Evolutionary conservation across 108 stramenopile species (phyloP).

Genomic region (Epithemia pelagica): DNA sequence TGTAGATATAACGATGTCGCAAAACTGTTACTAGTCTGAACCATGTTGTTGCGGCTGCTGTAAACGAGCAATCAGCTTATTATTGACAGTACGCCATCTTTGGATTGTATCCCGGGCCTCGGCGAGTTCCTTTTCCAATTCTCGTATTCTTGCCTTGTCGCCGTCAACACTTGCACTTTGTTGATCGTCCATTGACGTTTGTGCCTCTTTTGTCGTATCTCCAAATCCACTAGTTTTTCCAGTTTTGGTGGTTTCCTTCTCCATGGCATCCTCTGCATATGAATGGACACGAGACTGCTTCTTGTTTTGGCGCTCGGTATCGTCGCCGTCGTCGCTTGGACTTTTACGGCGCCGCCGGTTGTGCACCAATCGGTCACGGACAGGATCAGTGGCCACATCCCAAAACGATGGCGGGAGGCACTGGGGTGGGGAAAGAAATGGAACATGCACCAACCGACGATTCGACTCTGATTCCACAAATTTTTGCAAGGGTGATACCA

Average conservation of each 20-base stretch:
- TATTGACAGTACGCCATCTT: constrained; percentile 70
- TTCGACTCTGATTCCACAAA: constrained; percentile 1
- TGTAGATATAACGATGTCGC: not conserved
- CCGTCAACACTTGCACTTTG: not conserved
- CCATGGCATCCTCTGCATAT: no score
- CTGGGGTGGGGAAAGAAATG: constrained; percentile 17
- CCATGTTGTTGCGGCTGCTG: constrained; percentile 7
- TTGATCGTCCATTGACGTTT: not conserved
- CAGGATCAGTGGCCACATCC: not conserved
- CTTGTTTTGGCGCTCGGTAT: not conserved
- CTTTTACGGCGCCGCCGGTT: not conserved
- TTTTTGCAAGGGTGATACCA: constrained; percentile 32
- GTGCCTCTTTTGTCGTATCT: not conserved
- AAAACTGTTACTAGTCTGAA: no score
- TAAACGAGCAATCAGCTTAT: constrained; percentile 49
- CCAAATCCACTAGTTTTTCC: not conserved
- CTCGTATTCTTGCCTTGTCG: constrained; percentile 22
- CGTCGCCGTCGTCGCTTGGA: not conserved
- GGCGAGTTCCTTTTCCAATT: constrained; percentile 41
- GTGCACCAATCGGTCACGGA: not conserved
- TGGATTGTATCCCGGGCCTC: constrained; percentile 38
- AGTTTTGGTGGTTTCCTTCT: no score
- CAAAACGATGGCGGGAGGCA: not conserved
- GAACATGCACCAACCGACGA: constrained; percentile 16
- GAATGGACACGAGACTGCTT: not conserved